Conservation (phyloP, 805 yeast species). For the Sugiyamaella valdiviana region DNA sequence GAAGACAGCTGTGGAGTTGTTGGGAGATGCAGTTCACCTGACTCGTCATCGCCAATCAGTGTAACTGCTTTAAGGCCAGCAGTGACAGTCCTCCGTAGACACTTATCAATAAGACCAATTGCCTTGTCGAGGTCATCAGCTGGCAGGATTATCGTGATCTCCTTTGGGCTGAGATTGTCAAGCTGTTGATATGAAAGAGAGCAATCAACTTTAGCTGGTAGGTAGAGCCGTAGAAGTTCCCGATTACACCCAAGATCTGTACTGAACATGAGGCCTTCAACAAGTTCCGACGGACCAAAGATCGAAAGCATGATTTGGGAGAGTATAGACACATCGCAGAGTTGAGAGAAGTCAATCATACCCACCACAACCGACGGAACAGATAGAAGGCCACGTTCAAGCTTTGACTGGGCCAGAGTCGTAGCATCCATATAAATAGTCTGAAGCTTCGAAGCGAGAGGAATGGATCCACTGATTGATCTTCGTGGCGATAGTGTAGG, state of each 20-base stretch:
- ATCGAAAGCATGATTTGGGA: neutral
- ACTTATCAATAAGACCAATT: neutral
- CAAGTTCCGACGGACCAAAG: neutral
- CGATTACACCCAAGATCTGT: neutral
- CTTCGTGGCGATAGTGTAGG: neutral
- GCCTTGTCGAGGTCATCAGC: neutral
- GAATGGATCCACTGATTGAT: neutral
- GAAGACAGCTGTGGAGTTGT: neutral
- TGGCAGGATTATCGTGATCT: neutral
- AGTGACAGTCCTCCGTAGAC: neutral
- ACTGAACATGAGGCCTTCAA: neutral
- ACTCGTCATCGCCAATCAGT: neutral
- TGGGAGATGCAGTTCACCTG: neutral
- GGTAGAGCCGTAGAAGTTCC: neutral
- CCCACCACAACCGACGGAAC: neutral
- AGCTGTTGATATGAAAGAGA: neutral
- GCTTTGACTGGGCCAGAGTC: neutral
- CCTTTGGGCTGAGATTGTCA: neutral
- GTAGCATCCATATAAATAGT: neutral
- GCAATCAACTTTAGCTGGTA: neutral
- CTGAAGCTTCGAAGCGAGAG: neutral
- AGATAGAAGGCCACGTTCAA: neutral
- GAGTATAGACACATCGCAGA: neutral
- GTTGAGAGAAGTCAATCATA: neutral
- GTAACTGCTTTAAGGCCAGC: neutral